Evolutionary conservation across 805 yeast species (phyloP).

Genomic region (Cyberlindnera xylosilytica): DNA sequence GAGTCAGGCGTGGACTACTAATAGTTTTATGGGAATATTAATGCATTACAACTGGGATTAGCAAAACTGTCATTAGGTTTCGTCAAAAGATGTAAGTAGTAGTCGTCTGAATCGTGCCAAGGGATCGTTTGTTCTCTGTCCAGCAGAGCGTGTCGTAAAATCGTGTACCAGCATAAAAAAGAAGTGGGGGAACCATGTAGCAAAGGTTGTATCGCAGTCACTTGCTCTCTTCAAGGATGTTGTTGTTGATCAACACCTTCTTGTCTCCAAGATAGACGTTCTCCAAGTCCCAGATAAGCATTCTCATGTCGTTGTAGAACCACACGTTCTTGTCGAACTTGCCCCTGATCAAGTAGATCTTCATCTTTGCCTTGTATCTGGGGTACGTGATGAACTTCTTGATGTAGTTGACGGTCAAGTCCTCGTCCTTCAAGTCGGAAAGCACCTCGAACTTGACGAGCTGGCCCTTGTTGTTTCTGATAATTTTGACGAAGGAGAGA

Average conservation of each 20-base stretch:
- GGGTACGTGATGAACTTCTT: slow-evolving; percentile 40
- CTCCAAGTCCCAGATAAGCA: slow-evolving; percentile 29
- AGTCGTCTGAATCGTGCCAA: too few relatives aligned
- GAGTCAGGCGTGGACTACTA: neutral
- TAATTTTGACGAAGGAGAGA: slow-evolving; percentile 35
- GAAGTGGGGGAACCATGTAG: too few relatives aligned
- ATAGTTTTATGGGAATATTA: too few relatives aligned
- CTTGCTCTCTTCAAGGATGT: slow-evolving; percentile 5
- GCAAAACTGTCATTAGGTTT: neutral
- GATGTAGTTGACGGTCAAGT: slow-evolving; percentile 26
- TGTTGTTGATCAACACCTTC: slow-evolving; percentile 25
- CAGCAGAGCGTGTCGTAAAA: too few relatives aligned
- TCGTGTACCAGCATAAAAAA: too few relatives aligned
- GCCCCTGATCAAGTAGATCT: slow-evolving; percentile 31
- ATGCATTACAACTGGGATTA: neutral
- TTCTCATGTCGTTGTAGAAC: slow-evolving; percentile 29
- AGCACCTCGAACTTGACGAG: slow-evolving; percentile 36
- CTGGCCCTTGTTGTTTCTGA: slow-evolving; percentile 37
- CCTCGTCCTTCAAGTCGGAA: slow-evolving; percentile 12
- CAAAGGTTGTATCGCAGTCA: too few relatives aligned
- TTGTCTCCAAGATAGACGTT: slow-evolving; percentile 17
- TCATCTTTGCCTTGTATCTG: slow-evolving; percentile 43
- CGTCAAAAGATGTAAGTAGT: too few relatives aligned
- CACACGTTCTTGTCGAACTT: slow-evolving; percentile 25
- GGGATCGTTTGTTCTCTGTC: too few relatives aligned